These are phyloP conservation scores for Yamadazyma triangularis DNA, from an alignment of 1,139 yeast genomes.

Conservation along the genomic window DNA sequence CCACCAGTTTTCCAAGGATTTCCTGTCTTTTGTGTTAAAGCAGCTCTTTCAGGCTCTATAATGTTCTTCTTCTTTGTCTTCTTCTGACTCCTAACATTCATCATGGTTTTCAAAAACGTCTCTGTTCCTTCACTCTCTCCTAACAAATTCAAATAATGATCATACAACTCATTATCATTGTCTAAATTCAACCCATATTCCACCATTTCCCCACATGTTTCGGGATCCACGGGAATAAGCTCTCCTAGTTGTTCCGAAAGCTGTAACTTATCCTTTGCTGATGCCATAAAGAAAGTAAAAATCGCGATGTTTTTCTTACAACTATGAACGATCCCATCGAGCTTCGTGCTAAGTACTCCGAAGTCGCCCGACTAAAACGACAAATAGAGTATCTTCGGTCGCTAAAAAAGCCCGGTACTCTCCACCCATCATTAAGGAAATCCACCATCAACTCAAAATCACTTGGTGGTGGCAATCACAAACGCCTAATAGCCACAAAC, in stretches of 20 bases:
- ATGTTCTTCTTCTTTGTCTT: slow-evolving; percentile 1
- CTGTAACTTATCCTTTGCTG: slow-evolving; percentile 10
- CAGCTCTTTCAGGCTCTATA: not conserved
- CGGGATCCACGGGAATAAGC: slow-evolving; percentile 42
- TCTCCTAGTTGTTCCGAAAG: slow-evolving; percentile 9
- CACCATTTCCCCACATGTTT: slow-evolving; percentile 34
- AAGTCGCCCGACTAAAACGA: not conserved
- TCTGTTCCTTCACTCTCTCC: slow-evolving; percentile 50
- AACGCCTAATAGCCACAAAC: too few species aligned
- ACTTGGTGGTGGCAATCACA: too few species aligned
- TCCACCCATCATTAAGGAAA: too few species aligned
- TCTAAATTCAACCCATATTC: slow-evolving; percentile 43
- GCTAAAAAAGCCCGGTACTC: too few species aligned
- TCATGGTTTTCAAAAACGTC: slow-evolving; percentile 33
- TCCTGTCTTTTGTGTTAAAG: not conserved
- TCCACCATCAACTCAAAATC: too few species aligned
- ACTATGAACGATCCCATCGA: not conserved
- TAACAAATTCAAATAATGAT: slow-evolving; percentile 47
- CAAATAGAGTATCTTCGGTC: too few species aligned
- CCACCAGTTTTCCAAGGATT: not conserved
- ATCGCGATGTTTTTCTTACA: not conserved
- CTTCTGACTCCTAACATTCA: slow-evolving; percentile 9
- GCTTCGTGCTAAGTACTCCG: not conserved
- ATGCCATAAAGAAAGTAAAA: slow-evolving; percentile 2
- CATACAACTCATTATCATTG: slow-evolving; percentile 39